Conservation (phyloP, 148 eudicot genomes). For the Rhododendron ovatum region DNA sequence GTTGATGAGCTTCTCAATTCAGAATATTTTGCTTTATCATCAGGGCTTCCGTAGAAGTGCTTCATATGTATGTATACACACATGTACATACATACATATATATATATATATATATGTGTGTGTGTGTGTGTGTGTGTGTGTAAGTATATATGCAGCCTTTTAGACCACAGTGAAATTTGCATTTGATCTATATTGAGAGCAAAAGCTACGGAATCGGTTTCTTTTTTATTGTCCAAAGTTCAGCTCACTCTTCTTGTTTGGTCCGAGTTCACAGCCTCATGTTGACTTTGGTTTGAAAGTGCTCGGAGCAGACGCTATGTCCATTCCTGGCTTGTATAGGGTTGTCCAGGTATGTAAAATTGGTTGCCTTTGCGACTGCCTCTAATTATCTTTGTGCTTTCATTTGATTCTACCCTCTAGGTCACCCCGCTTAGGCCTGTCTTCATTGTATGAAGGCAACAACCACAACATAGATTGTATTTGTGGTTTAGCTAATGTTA, state of each 20-base stretch:
- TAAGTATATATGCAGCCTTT: neutral
- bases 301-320: conserved; percentile 91
- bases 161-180: neutral
- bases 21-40: neutral
- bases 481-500: neutral
- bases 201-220: neutral
- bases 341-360: conserved; percentile 61
- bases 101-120: no score
- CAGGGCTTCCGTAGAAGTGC: neutral
- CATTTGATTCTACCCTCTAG: neutral
- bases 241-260: neutral
- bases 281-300: conserved; percentile 91
- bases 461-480: neutral
- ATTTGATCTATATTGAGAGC: neutral
- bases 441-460: neutral
- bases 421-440: neutral
- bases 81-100: neutral
- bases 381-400: conserved; percentile 3
- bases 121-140: no score
- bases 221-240: neutral
- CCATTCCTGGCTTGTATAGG: conserved; percentile 85
- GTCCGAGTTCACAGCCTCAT: conserved; percentile 68
- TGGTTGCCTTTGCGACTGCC: neutral
- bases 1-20: neutral
- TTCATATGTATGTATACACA: neutral